Evolutionary conservation across 164 flowering plant genomes (phyloP).

Genomic region (Houttuynia cordata): DNA sequence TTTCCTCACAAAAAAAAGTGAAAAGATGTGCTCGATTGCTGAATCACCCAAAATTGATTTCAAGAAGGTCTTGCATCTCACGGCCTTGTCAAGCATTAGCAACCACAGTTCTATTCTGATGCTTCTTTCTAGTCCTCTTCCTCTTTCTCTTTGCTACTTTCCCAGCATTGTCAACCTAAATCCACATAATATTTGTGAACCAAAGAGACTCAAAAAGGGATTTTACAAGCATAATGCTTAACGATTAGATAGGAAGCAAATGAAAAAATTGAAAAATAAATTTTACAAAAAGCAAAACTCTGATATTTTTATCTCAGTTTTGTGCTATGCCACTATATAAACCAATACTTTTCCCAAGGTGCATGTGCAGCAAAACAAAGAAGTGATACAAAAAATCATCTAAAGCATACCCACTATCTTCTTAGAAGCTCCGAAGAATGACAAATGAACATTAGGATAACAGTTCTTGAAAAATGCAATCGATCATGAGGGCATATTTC

Average conservation of each 20-base stretch:
- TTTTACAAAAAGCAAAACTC: background rate
- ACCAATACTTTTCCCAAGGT: background rate
- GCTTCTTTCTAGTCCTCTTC: background rate
- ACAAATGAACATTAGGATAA: too few relatives aligned
- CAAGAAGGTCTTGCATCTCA: too few relatives aligned
- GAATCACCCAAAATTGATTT: background rate
- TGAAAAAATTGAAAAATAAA: background rate
- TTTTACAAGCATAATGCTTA: background rate
- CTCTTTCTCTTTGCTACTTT: background rate
- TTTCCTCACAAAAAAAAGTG: background rate
- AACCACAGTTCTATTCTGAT: background rate
- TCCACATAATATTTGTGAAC: background rate
- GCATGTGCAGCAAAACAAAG: background rate
- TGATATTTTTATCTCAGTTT: background rate
- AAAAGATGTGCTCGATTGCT: background rate
- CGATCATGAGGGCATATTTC: too few relatives aligned
- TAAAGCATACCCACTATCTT: too few relatives aligned
- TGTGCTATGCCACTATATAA: background rate
- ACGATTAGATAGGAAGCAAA: background rate
- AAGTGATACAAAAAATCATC: too few relatives aligned
- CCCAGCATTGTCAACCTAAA: conserved; percentile 1
- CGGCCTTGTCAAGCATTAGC: background rate
- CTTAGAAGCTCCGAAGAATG: too few relatives aligned
- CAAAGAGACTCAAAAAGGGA: background rate
- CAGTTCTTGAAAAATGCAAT: too few relatives aligned